phyloP scores from a whole-genome alignment of 2,329 filamentous ascomycete genomes.

The Chrysosporium queenslandicum region DNA sequence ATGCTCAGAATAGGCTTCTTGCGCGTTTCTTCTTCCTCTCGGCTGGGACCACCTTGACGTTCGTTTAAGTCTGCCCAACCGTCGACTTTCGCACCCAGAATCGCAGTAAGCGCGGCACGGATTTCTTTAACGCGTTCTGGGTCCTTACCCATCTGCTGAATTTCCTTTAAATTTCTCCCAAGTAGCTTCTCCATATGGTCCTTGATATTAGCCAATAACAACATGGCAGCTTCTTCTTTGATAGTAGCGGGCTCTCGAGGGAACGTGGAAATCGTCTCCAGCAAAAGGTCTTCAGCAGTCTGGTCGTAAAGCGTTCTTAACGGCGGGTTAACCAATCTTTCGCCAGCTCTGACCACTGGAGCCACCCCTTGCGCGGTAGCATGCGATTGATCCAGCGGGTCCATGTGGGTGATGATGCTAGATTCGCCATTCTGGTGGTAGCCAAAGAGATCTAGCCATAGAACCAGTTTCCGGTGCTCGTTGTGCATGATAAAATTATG shows the following conservation, averaged over 20 bases:
- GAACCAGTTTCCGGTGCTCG: slow-evolving; percentile 53
- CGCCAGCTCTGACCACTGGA: slow-evolving; percentile 35
- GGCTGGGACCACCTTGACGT: slow-evolving; percentile 10
- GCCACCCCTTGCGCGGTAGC: slow-evolving; percentile 32
- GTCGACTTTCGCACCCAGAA: slow-evolving; percentile 37
- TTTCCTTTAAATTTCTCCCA: slow-evolving; percentile 35
- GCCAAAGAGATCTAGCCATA: slow-evolving; percentile 57
- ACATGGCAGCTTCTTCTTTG: slow-evolving; percentile 39
- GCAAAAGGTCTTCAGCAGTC: slow-evolving; percentile 35
- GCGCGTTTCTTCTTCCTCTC: slow-evolving; percentile 28
- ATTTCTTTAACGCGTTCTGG: slow-evolving; percentile 39
- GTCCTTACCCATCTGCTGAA: slow-evolving; percentile 39
- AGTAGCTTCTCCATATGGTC: slow-evolving; percentile 41
- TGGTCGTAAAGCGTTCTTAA: slow-evolving; percentile 36
- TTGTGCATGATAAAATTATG: slow-evolving; percentile 59
- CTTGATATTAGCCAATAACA: slow-evolving; percentile 41
- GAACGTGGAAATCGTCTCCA: slow-evolving; percentile 38
- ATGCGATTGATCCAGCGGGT: slow-evolving; percentile 32
- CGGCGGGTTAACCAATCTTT: slow-evolving; percentile 35
- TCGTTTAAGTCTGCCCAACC: slow-evolving; percentile 35
- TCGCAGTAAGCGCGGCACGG: slow-evolving; percentile 35
- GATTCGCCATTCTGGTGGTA: slow-evolving; percentile 42
- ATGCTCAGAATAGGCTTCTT: slow-evolving; percentile 36
- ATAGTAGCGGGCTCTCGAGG: slow-evolving; percentile 36
- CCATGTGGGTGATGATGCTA: slow-evolving; percentile 37